Evolutionary conservation across 768 basidiomycete genomes (phyloP).

Genomic region (Lactarius quietus): DNA sequence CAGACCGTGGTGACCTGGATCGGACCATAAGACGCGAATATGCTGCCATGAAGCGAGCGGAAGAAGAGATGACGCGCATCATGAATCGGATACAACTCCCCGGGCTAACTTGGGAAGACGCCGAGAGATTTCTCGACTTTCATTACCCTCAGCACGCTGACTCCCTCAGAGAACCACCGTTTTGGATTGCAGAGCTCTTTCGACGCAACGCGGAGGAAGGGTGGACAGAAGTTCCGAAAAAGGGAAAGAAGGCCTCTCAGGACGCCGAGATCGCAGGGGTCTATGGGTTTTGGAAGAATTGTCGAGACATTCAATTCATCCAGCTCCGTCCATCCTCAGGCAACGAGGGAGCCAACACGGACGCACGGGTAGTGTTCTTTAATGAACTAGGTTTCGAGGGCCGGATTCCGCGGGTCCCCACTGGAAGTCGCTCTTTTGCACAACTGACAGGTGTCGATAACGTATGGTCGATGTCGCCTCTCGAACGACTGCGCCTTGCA

Average conservation of each 20-base stretch:
- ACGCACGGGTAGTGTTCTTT: conserved; percentile 35
- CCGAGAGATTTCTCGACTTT: conserved; percentile 41
- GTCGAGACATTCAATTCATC: conserved; percentile 23
- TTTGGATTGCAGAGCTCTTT: conserved; percentile 21
- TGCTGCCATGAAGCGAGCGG: conserved; percentile 41
- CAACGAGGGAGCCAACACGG: background rate
- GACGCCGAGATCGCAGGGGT: conserved; percentile 9
- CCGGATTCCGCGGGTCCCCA: conserved; percentile 39
- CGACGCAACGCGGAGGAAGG: conserved; percentile 10
- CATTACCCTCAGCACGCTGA: conserved; percentile 49
- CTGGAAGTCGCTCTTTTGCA: conserved; percentile 35
- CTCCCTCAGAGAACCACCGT: conserved; percentile 42
- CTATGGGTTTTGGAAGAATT: conserved; percentile 24
- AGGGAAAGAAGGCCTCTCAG: conserved; percentile 1
- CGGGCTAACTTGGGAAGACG: conserved; percentile 28
- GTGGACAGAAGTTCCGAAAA: conserved; percentile 8
- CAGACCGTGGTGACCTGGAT: conserved; percentile 41
- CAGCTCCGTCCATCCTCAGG: background rate
- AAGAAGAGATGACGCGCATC: conserved; percentile 45
- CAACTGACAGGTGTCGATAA: conserved; percentile 35
- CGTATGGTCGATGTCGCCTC: conserved; percentile 54
- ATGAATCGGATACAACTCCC: conserved; percentile 36
- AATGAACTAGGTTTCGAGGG: conserved; percentile 34
- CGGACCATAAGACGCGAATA: conserved; percentile 35
- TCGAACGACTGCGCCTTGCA: conserved; percentile 47